Evolutionary conservation across 768 basidiomycete genomes (phyloP).

Genomic region (Kwoniella mangroviensis): DNA sequence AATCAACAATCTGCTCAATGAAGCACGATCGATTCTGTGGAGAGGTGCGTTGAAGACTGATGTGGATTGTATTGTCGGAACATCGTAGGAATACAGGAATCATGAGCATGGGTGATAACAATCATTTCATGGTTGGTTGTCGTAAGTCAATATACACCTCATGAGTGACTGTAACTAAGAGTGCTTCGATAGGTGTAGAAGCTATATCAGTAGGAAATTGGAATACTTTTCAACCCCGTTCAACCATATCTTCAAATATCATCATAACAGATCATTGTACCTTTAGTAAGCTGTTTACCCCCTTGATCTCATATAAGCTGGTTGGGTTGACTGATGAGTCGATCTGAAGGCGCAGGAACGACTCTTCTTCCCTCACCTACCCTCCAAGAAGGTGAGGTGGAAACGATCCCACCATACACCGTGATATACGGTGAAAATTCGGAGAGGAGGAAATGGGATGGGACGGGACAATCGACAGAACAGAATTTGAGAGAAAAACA

Average conservation of each 20-base stretch:
- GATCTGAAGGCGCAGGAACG: constrained; percentile 31
- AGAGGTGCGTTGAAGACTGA: constrained; percentile 52
- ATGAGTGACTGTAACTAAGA: no score
- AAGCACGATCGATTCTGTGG: not conserved
- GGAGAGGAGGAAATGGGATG: constrained; percentile 81
- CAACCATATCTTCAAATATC: constrained; percentile 81
- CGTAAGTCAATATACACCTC: no score
- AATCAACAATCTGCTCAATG: not conserved
- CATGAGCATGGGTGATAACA: constrained; percentile 92
- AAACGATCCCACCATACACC: constrained; percentile 79
- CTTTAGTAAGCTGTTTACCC: constrained; percentile 62
- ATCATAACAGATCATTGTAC: constrained; percentile 78
- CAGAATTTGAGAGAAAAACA: constrained; percentile 83
- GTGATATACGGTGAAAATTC: constrained; percentile 75
- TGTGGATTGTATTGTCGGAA: not conserved
- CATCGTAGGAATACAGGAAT: constrained; percentile 65
- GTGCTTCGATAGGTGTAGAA: no score
- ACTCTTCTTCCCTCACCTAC: constrained; percentile 25
- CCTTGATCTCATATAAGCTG: not conserved
- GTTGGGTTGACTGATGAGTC: not conserved
- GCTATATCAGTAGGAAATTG: constrained; percentile 78
- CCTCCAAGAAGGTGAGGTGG: constrained; percentile 60
- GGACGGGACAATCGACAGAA: constrained; percentile 80
- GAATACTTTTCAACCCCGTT: constrained; percentile 84
- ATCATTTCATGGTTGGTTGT: constrained; percentile 91